These are phyloP conservation scores for Dissophora globulifera DNA, from an alignment of 192 early-diverging fungal genomes.

Conservation along the genomic window DNA sequence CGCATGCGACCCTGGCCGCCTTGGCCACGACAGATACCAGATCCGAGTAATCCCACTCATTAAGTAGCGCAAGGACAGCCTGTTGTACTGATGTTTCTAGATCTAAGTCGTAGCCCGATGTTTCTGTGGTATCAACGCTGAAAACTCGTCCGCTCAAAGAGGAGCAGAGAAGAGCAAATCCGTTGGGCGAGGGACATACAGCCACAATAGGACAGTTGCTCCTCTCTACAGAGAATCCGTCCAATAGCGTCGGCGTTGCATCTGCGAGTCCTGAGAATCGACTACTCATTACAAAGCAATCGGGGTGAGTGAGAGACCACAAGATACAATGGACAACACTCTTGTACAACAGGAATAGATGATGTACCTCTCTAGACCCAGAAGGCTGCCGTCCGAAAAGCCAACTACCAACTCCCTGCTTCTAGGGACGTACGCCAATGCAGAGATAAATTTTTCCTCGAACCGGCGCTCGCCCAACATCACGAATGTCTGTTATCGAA, in stretches of 20 bases:
- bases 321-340: too few species aligned
- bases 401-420: constrained; percentile 38
- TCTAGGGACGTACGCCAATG: constrained; percentile 20
- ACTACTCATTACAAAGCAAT: too few species aligned
- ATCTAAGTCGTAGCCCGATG: constrained; percentile 32
- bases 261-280: constrained; percentile 27
- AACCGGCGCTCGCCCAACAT: constrained; percentile 41
- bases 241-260: constrained; percentile 13
- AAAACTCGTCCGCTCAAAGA: constrained; percentile 29
- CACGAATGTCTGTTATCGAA: constrained; percentile 46
- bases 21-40: constrained; percentile 26
- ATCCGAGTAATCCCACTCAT: constrained; percentile 51
- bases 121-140: constrained; percentile 10
- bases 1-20: constrained; percentile 5
- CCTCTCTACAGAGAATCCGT: constrained; percentile 24
- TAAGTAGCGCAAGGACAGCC: constrained; percentile 29
- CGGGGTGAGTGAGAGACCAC: too few species aligned
- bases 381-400: constrained; percentile 45
- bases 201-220: constrained; percentile 8
- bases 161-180: constrained; percentile 5
- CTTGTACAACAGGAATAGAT: not conserved
- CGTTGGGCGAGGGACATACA: constrained; percentile 40
- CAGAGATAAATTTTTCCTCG: constrained; percentile 36
- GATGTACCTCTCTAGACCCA: constrained; percentile 42
- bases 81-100: constrained; percentile 24